Percentiles rank a stretch among this genome's conserved stretches.
phyloP scores from a whole-genome alignment of 192 early-diverging fungal species.

The Coemansia sp. region DNA sequence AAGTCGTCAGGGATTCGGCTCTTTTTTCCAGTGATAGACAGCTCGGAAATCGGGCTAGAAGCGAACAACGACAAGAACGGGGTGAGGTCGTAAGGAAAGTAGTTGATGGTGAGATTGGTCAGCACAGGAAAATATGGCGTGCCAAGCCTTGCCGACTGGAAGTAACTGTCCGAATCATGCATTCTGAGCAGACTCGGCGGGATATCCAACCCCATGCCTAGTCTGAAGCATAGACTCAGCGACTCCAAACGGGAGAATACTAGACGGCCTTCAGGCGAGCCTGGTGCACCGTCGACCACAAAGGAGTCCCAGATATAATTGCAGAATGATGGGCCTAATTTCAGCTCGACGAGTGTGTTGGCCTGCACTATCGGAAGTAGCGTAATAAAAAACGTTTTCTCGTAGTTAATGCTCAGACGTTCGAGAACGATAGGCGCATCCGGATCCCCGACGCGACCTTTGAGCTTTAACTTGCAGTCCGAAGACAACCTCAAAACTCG shows the following conservation, averaged over 20 bases:
- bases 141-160: not conserved
- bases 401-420: not conserved
- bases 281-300: not conserved
- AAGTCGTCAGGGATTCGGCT: not conserved
- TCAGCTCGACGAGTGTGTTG: not conserved
- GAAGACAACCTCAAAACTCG: not conserved
- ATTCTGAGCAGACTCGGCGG: too few relatives aligned
- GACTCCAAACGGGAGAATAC: not conserved
- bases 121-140: not conserved
- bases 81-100: not conserved
- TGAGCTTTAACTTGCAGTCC: not conserved
- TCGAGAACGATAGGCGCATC: not conserved
- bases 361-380: not conserved
- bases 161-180: too few relatives aligned
- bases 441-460: too few relatives aligned
- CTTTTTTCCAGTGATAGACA: not conserved
- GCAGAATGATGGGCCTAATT: not conserved
- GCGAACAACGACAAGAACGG: not conserved
- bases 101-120: not conserved
- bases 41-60: not conserved
- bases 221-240: not conserved
- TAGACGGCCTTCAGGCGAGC: not conserved
- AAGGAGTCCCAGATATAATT: not conserved
- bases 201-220: too few relatives aligned
- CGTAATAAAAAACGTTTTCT: not conserved